Percentiles rank a stretch among this genome's conserved stretches.
phyloP scores from a whole-genome alignment of 306 rosid genomes.

The Psophocarpus tetragonolobus region DNA sequence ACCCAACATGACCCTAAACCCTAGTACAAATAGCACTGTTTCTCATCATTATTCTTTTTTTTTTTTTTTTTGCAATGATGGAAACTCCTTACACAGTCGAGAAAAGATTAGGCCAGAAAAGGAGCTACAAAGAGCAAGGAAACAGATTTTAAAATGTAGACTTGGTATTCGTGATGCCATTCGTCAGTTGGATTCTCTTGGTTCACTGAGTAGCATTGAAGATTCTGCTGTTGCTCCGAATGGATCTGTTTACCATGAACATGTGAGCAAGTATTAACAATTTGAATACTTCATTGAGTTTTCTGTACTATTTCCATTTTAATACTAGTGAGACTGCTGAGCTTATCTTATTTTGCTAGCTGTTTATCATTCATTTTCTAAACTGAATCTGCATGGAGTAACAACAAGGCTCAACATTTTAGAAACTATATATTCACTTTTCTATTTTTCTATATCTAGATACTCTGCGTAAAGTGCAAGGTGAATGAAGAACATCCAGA shows the following conservation, averaged over 20 bases:
- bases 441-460: conserved; percentile 49
- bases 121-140: conserved; percentile 79
- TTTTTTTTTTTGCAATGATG: conserved; percentile 5
- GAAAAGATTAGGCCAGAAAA: conserved; percentile 91
- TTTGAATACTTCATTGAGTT: neutral
- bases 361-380: neutral
- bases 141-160: conserved; percentile 82
- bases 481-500: conserved; percentile 65
- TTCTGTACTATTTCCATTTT: conserved; percentile 12
- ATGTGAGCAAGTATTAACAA: conserved; percentile 48
- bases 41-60: conserved; percentile 23
- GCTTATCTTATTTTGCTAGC: neutral
- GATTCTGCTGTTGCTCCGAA: conserved; percentile 72
- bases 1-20: conserved; percentile 15
- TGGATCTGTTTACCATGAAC: conserved; percentile 78
- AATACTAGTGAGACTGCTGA: conserved; percentile 11
- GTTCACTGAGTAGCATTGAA: conserved; percentile 75
- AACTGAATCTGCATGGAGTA: conserved; percentile 3
- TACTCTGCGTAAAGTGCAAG: conserved; percentile 84
- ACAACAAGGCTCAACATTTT: neutral
- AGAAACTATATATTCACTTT: conserved; percentile 23
- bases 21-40: neutral
- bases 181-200: conserved; percentile 73
- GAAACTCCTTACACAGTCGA: conserved; percentile 55
- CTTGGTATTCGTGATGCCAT: conserved; percentile 83